These are phyloP conservation scores for Fusarium caatingaense DNA, from an alignment of 2,329 filamentous ascomycete genomes.

Conservation along the genomic window DNA sequence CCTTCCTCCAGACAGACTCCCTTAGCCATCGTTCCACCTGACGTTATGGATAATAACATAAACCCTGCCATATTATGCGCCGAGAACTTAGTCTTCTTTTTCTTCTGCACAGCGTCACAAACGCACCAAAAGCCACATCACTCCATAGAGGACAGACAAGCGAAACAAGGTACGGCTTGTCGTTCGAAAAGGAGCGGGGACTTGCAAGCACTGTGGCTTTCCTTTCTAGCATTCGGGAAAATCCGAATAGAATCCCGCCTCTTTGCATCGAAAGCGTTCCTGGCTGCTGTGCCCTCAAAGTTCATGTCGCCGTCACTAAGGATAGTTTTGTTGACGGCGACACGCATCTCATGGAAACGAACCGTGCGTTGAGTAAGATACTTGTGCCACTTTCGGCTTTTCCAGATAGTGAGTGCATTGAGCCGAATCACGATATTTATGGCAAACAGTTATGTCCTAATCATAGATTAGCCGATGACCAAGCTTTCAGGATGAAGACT, in stretches of 20 bases:
- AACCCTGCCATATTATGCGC: neutral
- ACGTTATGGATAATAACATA: neutral
- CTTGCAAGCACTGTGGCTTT: neutral
- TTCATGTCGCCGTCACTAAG: neutral
- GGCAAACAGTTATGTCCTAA: neutral
- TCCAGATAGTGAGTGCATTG: neutral
- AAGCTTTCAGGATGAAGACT: rapidly evolving
- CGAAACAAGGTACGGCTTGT: neutral
- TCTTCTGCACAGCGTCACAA: neutral
- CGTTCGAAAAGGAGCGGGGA: neutral
- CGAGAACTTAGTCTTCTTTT: neutral
- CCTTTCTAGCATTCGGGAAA: neutral
- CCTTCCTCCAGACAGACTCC: neutral
- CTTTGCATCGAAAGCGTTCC: neutral
- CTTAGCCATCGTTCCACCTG: neutral
- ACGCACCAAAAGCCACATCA: neutral
- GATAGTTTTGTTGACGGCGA: neutral
- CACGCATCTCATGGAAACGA: neutral
- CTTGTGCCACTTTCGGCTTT: neutral
- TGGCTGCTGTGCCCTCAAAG: neutral
- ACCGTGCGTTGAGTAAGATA: neutral
- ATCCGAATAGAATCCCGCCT: neutral
- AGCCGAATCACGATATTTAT: rapidly evolving
- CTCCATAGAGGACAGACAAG: neutral
- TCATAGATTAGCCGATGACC: neutral